These are phyloP conservation scores for Colletotrichum endophyticum DNA, from an alignment of 2,329 filamentous ascomycete genomes.

Conservation along the genomic window DNA sequence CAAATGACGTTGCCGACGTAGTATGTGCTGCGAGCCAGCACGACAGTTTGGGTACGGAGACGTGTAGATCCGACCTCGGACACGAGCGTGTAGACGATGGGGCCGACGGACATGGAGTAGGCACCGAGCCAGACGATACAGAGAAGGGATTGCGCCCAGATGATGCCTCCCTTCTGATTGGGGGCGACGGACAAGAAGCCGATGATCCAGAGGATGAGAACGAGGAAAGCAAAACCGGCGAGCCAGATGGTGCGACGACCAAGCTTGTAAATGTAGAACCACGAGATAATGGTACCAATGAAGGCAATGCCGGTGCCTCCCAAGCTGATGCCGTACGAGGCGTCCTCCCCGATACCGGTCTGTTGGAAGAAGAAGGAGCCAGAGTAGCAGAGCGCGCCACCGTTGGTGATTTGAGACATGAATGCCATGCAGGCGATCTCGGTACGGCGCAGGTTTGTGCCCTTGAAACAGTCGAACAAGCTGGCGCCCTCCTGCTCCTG, in stretches of 20 bases:
- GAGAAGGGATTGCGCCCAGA: constrained; percentile 45
- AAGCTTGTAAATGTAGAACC: constrained; percentile 44
- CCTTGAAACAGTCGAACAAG: constrained; percentile 53
- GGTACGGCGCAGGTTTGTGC: constrained; percentile 49
- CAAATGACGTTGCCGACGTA: constrained; percentile 46
- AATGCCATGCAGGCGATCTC: constrained; percentile 48
- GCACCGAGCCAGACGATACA: constrained; percentile 48
- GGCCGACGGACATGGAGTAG: constrained; percentile 48
- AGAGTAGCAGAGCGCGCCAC: constrained; percentile 44
- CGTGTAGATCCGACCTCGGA: constrained; percentile 49
- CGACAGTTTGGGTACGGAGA: constrained; percentile 50
- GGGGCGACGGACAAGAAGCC: constrained; percentile 44
- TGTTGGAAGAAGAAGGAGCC: constrained; percentile 53
- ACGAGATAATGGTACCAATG: constrained; percentile 46
- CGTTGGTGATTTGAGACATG: constrained; percentile 45
- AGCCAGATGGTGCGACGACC: constrained; percentile 50
- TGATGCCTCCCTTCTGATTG: constrained; percentile 36
- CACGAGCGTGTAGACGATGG: constrained; percentile 50
- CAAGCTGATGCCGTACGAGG: constrained; percentile 46
- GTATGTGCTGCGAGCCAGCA: constrained; percentile 46
- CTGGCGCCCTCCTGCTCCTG: constrained; percentile 39
- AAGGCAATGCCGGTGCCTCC: constrained; percentile 49
- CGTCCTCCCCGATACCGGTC: constrained; percentile 40
- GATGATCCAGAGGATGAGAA: constrained; percentile 45
- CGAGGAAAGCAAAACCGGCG: constrained; percentile 40